Evolutionary conservation across 1,284 basidiomycete genomes (phyloP).

Genomic region (Austropuccinia psidii): DNA sequence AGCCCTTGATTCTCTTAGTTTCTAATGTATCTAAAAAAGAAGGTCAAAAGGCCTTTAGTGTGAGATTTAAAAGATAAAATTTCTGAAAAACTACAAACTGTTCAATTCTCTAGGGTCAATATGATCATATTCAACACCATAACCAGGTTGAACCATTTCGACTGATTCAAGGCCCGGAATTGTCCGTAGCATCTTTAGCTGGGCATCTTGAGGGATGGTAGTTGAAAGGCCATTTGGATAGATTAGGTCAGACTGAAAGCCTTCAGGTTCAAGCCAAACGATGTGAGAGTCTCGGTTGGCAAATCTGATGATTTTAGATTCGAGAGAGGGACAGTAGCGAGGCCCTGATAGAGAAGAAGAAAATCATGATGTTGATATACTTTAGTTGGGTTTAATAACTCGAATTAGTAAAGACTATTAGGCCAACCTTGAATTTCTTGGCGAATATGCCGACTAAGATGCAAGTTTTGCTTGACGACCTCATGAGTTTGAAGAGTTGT

Average conservation of each 20-base stretch:
- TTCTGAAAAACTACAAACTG: slow-evolving; percentile 51
- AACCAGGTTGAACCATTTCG: slow-evolving; percentile 70
- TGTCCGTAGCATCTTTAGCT: slow-evolving; percentile 68
- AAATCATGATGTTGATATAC: neutral
- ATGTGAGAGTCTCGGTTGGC: slow-evolving; percentile 62
- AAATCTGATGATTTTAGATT: slow-evolving; percentile 75
- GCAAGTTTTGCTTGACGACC: slow-evolving; percentile 64
- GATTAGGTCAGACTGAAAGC: slow-evolving; percentile 73
- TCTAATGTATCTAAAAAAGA: slow-evolving; percentile 61
- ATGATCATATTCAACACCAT: slow-evolving; percentile 87
- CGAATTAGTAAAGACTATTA: neutral
- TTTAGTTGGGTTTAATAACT: neutral
- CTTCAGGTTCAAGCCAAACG: slow-evolving; percentile 85
- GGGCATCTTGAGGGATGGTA: slow-evolving; percentile 73
- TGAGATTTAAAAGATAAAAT: neutral
- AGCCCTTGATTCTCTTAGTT: slow-evolving; percentile 72
- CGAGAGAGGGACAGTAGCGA: slow-evolving; percentile 80
- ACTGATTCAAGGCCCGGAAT: slow-evolving; percentile 75
- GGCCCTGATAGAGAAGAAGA: slow-evolving; percentile 56
- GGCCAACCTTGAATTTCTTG: slow-evolving; percentile 68
- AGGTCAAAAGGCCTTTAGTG: neutral
- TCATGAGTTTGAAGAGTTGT: slow-evolving; percentile 67
- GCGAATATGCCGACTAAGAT: slow-evolving; percentile 70
- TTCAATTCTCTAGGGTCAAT: slow-evolving; percentile 74
- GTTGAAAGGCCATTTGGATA: slow-evolving; percentile 85